Percentiles rank a stretch among this genome's conserved stretches.
Conservation (phyloP, 805 yeast species). For the Wickerhamomyces sydowiorum region DNA sequence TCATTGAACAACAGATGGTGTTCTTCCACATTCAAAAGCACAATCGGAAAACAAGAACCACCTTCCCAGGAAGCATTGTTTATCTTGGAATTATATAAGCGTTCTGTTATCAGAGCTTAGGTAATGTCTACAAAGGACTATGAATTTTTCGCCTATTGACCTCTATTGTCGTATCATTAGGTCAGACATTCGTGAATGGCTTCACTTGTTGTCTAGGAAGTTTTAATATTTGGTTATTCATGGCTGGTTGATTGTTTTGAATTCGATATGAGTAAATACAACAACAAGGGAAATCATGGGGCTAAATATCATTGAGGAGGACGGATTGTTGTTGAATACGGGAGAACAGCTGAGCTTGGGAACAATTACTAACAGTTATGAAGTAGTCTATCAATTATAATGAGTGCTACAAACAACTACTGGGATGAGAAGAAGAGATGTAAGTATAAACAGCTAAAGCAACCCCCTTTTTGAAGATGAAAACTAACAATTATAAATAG, state of each 20-base stretch:
- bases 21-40: too few species aligned
- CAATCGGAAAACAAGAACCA: too few species aligned
- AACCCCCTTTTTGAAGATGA: background rate
- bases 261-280: too few species aligned
- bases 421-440: conserved; percentile 16
- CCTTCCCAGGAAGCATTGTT: background rate
- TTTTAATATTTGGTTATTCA: too few species aligned
- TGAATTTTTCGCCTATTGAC: background rate
- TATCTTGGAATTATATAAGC: background rate
- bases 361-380: background rate
- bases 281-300: too few species aligned
- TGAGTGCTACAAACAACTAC: conserved; percentile 5
- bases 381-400: background rate
- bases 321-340: too few species aligned
- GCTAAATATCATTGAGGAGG: too few species aligned
- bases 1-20: too few species aligned
- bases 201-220: too few species aligned
- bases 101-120: background rate
- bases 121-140: background rate
- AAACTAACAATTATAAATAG: background rate
- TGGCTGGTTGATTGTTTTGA: too few species aligned
- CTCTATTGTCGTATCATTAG: background rate
- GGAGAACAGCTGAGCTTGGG: background rate
- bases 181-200: too few species aligned
- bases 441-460: conserved; percentile 3